Percentiles rank a stretch among this genome's conserved stretches.
phyloP scores from a whole-genome alignment of 139 green algal species.

The Chlamydomonas incerta region DNA sequence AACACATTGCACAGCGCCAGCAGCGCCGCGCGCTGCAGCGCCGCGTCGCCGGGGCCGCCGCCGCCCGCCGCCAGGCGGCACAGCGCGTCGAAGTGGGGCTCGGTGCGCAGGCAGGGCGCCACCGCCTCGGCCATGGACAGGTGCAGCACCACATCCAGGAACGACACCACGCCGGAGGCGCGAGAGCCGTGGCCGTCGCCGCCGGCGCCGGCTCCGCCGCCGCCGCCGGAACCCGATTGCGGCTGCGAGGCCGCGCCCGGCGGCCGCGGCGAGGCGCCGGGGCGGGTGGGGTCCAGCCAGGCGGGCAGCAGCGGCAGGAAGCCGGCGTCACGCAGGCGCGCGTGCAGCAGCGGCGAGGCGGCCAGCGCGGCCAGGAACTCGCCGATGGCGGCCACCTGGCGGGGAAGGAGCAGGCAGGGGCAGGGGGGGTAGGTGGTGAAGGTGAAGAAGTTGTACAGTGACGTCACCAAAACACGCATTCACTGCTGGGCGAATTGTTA shows the following conservation, averaged over 20 bases:
- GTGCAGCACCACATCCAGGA: neutral
- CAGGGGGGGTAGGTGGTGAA: too few species aligned
- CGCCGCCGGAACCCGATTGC: neutral
- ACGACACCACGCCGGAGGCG: neutral
- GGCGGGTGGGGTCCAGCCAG: neutral
- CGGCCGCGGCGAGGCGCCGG: too few species aligned
- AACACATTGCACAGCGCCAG: constrained; percentile 14
- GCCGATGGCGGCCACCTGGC: neutral
- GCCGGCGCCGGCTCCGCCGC: neutral
- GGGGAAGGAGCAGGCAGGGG: too few species aligned
- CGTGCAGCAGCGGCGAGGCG: neutral
- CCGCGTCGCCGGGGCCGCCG: neutral
- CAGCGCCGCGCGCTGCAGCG: neutral
- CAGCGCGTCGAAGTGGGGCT: constrained; percentile 29
- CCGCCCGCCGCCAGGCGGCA: neutral
- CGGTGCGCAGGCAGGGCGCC: neutral
- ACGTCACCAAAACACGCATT: too few species aligned
- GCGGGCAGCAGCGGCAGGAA: constrained; percentile 25
- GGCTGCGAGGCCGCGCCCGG: too few species aligned
- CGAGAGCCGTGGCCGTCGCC: neutral
- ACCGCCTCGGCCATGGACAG: constrained; percentile 5
- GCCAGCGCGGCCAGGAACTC: neutral
- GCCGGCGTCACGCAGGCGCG: neutral
- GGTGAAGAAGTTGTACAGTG: too few species aligned
- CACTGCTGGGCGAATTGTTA: too few species aligned